Evolutionary conservation across 257 asterid species (phyloP).

Genomic region (Solanum arcanum): DNA sequence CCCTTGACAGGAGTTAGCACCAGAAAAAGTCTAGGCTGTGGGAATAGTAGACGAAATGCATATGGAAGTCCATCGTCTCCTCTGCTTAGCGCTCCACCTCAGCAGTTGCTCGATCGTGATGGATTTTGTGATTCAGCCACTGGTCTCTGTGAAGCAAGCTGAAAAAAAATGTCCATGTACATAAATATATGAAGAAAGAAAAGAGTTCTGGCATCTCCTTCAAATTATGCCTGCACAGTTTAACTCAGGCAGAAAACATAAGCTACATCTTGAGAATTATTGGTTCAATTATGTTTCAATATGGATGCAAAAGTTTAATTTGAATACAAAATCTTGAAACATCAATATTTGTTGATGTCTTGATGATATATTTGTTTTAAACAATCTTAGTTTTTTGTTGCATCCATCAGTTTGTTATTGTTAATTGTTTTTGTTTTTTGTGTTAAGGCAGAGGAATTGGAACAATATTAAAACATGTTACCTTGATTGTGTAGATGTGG

Average conservation of each 20-base stretch:
- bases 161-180: not conserved
- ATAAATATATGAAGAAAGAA: not conserved
- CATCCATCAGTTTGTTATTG: not conserved
- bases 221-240: not conserved
- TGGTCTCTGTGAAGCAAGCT: conserved; percentile 62
- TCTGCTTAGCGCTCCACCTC: conserved; percentile 84
- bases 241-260: not conserved
- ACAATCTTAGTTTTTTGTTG: not conserved
- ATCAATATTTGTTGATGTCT: not conserved
- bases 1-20: conserved; percentile 87
- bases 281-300: not conserved
- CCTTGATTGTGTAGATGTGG: not conserved
- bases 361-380: not conserved
- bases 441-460: not conserved
- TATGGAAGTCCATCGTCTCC: conserved; percentile 96
- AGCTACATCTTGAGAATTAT: not conserved
- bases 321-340: not conserved
- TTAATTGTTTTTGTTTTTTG: not conserved
- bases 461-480: not conserved
- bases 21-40: conserved; percentile 90
- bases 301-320: not conserved
- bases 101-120: conserved; percentile 76
- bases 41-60: conserved; percentile 78
- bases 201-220: not conserved
- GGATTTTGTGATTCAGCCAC: conserved; percentile 77